Conservation (phyloP, 1,284 basidiomycete genomes). For the Boletus mariae region DNA sequence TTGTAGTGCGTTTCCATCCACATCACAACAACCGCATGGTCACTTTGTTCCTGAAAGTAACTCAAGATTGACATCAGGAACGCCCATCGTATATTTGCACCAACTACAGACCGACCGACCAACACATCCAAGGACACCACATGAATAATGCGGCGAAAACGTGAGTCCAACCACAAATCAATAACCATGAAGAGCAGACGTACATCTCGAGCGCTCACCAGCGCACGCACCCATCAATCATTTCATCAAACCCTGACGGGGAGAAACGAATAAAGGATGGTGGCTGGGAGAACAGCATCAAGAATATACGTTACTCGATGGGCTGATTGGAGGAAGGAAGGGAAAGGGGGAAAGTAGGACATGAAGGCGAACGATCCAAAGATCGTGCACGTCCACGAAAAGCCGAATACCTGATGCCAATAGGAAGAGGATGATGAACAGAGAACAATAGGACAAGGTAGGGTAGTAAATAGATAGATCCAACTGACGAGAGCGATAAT, state of each 20-base stretch:
- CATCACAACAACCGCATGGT: background rate
- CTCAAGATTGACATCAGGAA: slow-evolving; percentile 8
- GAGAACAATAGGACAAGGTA: slow-evolving; percentile 26
- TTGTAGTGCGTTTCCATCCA: no score
- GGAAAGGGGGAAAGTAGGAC: background rate
- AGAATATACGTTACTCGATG: background rate
- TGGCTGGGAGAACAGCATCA: slow-evolving; percentile 33
- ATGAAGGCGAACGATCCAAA: background rate
- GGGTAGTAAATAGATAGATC: slow-evolving; percentile 28
- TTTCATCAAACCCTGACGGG: slow-evolving; percentile 34
- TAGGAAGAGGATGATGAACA: slow-evolving; percentile 2
- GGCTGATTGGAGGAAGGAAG: background rate
- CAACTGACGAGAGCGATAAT: slow-evolving; percentile 7
- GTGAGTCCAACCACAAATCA: background rate
- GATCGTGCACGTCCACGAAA: slow-evolving; percentile 2
- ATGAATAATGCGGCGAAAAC: background rate
- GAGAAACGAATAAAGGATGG: slow-evolving; percentile 26
- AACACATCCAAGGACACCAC: background rate
- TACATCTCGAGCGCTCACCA: slow-evolving; percentile 32
- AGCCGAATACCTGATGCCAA: slow-evolving; percentile 1
- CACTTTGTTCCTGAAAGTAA: no score
- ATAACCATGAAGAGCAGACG: background rate
- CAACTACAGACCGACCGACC: slow-evolving; percentile 12
- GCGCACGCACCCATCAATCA: slow-evolving; percentile 19
- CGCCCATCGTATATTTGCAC: slow-evolving; percentile 12